Conservation (phyloP, 331 rosid genomes). For the Saraca asoca region DNA sequence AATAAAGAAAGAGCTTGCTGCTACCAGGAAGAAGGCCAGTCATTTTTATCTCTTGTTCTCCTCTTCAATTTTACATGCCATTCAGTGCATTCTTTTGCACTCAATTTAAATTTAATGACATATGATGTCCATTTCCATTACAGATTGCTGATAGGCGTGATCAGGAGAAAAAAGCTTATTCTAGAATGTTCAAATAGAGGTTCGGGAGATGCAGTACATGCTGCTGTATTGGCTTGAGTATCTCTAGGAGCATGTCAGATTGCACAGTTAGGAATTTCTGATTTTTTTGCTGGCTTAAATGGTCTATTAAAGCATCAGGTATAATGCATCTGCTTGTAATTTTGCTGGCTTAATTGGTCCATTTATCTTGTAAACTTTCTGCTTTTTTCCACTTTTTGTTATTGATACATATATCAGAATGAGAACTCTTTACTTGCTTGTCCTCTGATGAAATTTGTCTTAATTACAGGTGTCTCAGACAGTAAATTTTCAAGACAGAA, state of each 20-base stretch:
- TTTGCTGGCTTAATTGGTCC: conserved; percentile 12
- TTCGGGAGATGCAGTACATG: conserved; percentile 16
- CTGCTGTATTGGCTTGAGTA: conserved; percentile 32
- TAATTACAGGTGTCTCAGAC: conserved; percentile 35
- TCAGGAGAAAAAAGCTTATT: conserved; percentile 34
- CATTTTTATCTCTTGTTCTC: background rate
- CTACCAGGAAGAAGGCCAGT: conserved; percentile 35
- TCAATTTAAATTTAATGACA: background rate
- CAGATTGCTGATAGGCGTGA: conserved; percentile 40
- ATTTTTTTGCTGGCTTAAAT: conserved; percentile 27
- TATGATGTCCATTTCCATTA: conserved; percentile 1
- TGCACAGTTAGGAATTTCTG: conserved; percentile 35
- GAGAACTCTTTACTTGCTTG: conserved; percentile 8
- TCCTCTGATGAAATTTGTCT: conserved; percentile 28
- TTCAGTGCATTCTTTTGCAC: too few species aligned
- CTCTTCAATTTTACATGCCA: background rate
- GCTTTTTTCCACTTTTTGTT: conserved; percentile 32
- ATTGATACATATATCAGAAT: conserved; percentile 24
- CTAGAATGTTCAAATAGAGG: conserved; percentile 43
- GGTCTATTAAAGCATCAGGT: conserved; percentile 41
- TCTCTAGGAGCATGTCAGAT: conserved; percentile 31
- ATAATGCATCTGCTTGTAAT: conserved; percentile 27
- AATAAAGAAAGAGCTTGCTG: conserved; percentile 40
- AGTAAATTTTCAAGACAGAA: conserved; percentile 9
- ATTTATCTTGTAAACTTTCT: conserved; percentile 11